Percentiles rank a stretch among this genome's conserved stretches.
Conservation (phyloP, 164 flowering plant genomes). For the Saururus chinensis region DNA sequence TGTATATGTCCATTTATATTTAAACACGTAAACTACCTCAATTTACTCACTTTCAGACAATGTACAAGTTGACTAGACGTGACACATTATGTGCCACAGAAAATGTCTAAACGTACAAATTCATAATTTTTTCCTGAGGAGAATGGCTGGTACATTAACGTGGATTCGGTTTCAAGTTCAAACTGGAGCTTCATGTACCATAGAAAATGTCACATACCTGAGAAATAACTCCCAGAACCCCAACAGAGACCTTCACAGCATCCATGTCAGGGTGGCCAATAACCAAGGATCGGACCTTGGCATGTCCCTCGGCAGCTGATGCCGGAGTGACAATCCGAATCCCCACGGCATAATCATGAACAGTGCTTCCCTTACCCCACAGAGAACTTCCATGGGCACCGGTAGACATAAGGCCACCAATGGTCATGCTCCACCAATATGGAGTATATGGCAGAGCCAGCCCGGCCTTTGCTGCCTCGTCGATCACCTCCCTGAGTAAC, state of each 20-base stretch:
- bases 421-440: conserved; percentile 74
- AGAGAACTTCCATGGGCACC: conserved; percentile 79
- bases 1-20: too few species aligned
- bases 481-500: conserved; percentile 38
- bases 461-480: conserved; percentile 39
- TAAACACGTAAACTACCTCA: too few species aligned
- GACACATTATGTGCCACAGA: too few species aligned
- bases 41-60: too few species aligned
- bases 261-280: conserved; percentile 25
- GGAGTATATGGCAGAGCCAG: conserved; percentile 59
- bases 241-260: conserved; percentile 55
- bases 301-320: conserved; percentile 35
- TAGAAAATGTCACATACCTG: conserved; percentile 29
- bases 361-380: conserved; percentile 62
- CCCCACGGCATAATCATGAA: conserved; percentile 52
- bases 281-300: conserved; percentile 26
- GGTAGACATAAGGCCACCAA: conserved; percentile 56
- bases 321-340: conserved; percentile 47
- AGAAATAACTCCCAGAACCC: conserved; percentile 72
- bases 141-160: too few species aligned
- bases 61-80: too few species aligned
- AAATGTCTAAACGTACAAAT: too few species aligned
- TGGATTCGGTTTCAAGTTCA: too few species aligned
- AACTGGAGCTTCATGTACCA: too few species aligned
- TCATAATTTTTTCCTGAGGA: too few species aligned